These are phyloP conservation scores for Trichoderma koningii DNA, from an alignment of 2,329 filamentous ascomycete genomes.

Conservation along the genomic window DNA sequence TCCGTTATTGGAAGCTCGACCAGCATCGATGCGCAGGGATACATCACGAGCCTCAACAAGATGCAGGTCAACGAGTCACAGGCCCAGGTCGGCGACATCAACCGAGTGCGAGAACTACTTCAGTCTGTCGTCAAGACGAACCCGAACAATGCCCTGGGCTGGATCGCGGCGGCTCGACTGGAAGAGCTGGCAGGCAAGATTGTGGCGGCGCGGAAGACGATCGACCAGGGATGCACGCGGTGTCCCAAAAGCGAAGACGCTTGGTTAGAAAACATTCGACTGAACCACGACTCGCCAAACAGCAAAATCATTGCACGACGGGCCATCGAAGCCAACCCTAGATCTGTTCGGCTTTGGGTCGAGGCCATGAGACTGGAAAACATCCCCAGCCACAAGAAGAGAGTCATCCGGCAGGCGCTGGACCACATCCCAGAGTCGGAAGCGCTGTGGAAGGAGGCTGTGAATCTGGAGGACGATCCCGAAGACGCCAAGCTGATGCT, in stretches of 20 bases:
- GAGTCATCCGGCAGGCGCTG: conserved; percentile 86
- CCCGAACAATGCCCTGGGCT: conserved; percentile 88
- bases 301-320: conserved; percentile 94
- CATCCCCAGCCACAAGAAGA: conserved; percentile 81
- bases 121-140: conserved; percentile 98
- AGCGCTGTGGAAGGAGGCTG: conserved; percentile 95
- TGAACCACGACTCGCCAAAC: conserved; percentile 83
- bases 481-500: conserved; percentile 85
- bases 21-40: conserved; percentile 92
- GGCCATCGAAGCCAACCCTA: conserved; percentile 88
- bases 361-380: conserved; percentile 92
- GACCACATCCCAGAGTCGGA: conserved; percentile 94
- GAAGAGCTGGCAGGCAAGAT: conserved; percentile 93
- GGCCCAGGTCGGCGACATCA: conserved; percentile 89
- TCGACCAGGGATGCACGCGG: conserved; percentile 82
- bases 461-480: conserved; percentile 90
- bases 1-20: conserved; percentile 77
- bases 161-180: conserved; percentile 90
- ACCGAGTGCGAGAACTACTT: conserved; percentile 86
- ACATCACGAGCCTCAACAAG: conserved; percentile 87
- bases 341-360: conserved; percentile 87
- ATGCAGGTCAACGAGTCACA: conserved; percentile 78
- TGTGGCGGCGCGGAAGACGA: conserved; percentile 83
- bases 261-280: conserved; percentile 92
- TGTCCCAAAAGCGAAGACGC: conserved; percentile 94